Conservation (phyloP, 805 yeast genomes). For the Metschnikowia shivogae region DNA sequence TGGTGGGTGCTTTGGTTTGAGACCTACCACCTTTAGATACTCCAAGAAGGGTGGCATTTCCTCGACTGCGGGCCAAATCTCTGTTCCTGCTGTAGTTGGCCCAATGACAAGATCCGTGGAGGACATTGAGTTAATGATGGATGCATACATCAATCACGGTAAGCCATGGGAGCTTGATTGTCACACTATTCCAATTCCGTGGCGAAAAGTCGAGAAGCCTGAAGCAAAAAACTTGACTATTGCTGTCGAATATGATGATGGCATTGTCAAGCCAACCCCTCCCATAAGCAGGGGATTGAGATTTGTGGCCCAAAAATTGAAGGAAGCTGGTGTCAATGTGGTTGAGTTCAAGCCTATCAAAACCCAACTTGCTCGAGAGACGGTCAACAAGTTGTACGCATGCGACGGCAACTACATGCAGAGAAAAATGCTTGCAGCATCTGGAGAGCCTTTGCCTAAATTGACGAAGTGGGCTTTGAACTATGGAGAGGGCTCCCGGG, state of each 20-base stretch:
- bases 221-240: conserved; percentile 47
- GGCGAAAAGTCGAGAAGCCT: conserved; percentile 46
- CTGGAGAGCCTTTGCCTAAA: conserved; percentile 68
- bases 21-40: conserved; percentile 57
- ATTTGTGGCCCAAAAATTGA: conserved; percentile 49
- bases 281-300: conserved; percentile 54
- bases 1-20: conserved; percentile 57
- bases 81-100: conserved; percentile 62
- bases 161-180: conserved; percentile 59
- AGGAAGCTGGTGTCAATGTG: conserved; percentile 55
- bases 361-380: conserved; percentile 54
- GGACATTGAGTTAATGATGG: conserved; percentile 68
- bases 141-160: conserved; percentile 54
- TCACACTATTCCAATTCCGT: conserved; percentile 45
- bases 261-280: conserved; percentile 62
- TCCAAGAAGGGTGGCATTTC: conserved; percentile 43
- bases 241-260: conserved; percentile 63
- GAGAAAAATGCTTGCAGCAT: conserved; percentile 44
- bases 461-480: conserved; percentile 60
- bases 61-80: conserved; percentile 59
- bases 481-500: conserved; percentile 54
- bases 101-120: conserved; percentile 63
- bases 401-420: conserved; percentile 67
- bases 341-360: conserved; percentile 55
- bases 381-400: conserved; percentile 53